Evolutionary conservation across 139 green algal species (phyloP).

Genomic region (Pseudopediastrum boryanum): DNA sequence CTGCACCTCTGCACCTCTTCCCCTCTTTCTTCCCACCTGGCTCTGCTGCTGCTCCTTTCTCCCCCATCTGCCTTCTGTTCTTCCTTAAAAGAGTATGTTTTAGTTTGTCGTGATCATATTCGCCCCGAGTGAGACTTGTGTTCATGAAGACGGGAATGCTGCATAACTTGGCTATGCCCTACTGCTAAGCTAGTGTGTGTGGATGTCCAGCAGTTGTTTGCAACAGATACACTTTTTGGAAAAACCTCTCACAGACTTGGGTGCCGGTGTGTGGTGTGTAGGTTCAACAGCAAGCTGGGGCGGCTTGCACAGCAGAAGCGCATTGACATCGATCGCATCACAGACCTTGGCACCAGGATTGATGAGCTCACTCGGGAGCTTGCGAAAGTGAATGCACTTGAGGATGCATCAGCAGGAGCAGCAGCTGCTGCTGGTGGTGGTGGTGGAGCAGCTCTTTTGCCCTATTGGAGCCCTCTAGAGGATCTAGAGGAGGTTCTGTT

Average conservation of each 20-base stretch:
- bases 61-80: no score
- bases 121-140: background rate
- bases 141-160: background rate
- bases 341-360: slow-evolving; percentile 17
- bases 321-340: slow-evolving; percentile 22
- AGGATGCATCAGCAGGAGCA: background rate
- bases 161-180: background rate
- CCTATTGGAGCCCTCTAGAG: slow-evolving; percentile 20
- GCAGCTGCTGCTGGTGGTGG: background rate
- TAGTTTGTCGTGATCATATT: background rate
- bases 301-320: slow-evolving; percentile 24
- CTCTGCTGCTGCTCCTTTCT: no score
- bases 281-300: slow-evolving; percentile 31
- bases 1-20: no score
- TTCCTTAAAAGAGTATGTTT: background rate
- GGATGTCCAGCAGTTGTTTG: background rate
- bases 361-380: slow-evolving; percentile 35
- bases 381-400: slow-evolving; percentile 1
- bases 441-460: background rate
- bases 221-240: background rate
- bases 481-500: slow-evolving; percentile 30
- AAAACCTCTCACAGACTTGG: no score
- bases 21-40: no score
- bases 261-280: background rate
- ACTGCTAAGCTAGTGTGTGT: no score